Evolutionary conservation across 257 asterid species (phyloP), one percentile per base, ranked within the genome.

Genomic region (Leonotis leonurus): DNA sequence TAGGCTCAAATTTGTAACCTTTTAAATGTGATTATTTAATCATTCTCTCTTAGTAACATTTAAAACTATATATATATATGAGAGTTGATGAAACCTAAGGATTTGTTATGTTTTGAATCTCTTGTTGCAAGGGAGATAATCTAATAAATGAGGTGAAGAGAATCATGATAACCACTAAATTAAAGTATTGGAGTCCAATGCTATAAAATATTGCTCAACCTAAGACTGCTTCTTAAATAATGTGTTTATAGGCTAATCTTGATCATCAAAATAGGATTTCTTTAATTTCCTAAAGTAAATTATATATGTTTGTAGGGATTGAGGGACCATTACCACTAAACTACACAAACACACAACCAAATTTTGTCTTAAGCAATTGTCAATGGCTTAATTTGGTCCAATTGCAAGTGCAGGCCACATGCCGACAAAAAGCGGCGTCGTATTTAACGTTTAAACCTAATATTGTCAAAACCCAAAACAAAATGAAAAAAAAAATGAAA

Each of bases 301-400:
- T 2, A 8, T 8, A 17, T n/a, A 58, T 61, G 21, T 30, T 3
- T 39, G 13, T 49, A 21, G 35, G 9, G 3, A 32, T 37, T 22
- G 26, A 54, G 62, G 56, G 56, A 29, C 64, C 70, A 66, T 55
- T 55, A 14, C 22, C 10, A 9, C 9, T 9, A 30, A 30, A 54
- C 14, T 7, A 8, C 16, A 27, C 3, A n/a, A n/a, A n/a, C n/a
- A n/a, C n/a, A n/a, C n/a, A n/a, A 27, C 53, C 44, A 0, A 25
- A 17, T 27, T 40, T 68, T 58, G 73, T 68, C 44, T 32, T 55
- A 22, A 40, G 48, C 37, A 36, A 46, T 67, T 67, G 54, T 46
- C 73, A 33, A 48, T 8, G 59, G n/a, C 40, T 41, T 5, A 29
- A 43, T 3, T 14, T 22, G 39, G 45, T 21, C 39, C 22, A 49